Evolutionary conservation across 164 flowering plant genomes (phyloP).

Genomic region (Euptelea pleiosperma): DNA sequence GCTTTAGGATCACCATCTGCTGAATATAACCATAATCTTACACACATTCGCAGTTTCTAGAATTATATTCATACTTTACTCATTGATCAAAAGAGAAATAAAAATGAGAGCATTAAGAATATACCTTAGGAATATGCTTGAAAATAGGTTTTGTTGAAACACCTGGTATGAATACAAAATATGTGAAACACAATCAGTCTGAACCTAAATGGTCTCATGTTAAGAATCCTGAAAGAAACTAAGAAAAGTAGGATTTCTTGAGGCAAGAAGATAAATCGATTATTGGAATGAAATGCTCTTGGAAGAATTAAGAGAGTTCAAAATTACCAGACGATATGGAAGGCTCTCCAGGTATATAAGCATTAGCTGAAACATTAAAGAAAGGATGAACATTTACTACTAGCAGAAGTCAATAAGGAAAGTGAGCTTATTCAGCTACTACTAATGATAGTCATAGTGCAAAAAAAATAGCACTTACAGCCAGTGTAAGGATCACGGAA

Average conservation of each 20-base stretch:
- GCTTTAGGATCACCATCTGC: too few relatives aligned
- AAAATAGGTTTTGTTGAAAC: constrained; percentile 48
- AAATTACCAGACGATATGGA: constrained; percentile 54
- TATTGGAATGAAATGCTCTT: background rate
- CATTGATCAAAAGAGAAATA: background rate
- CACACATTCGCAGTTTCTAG: too few relatives aligned
- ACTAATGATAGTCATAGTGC: background rate
- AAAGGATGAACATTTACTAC: constrained; percentile 6
- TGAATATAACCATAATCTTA: too few relatives aligned
- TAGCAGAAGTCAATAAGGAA: background rate
- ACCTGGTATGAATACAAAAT: constrained; percentile 30
- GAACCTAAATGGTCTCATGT: background rate
- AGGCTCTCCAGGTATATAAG: constrained; percentile 83
- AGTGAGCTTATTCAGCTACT: background rate
- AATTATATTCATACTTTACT: too few relatives aligned
- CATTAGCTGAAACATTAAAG: constrained; percentile 61
- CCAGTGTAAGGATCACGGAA: constrained; percentile 96
- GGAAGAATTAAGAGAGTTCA: constrained; percentile 6
- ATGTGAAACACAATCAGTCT: background rate
- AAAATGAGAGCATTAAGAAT: constrained; percentile 4
- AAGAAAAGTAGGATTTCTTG: background rate
- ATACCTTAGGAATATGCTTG: constrained; percentile 97
- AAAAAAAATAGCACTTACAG: constrained; percentile 40
- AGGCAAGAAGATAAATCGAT: background rate
- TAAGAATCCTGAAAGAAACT: background rate